A percentile compares a stretch with the other conserved stretches of the same genome.
Conservation (phyloP, 1,139 yeast species). For the Yamadazyma pseudoaaseri region DNA sequence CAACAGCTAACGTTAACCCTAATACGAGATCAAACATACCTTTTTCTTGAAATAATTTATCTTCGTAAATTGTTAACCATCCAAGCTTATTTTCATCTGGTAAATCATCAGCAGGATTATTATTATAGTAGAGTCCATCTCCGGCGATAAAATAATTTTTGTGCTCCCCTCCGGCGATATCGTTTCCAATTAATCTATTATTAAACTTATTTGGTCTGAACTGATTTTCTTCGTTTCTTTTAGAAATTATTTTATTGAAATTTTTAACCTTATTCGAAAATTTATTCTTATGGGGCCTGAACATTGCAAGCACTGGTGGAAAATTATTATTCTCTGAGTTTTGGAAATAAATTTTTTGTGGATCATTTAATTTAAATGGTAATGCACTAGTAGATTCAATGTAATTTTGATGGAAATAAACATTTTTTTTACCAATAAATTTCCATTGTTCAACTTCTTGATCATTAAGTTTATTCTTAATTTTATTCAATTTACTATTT, state of each 20-base stretch:
- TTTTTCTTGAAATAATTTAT: constrained; percentile 25
- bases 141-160: constrained; percentile 46
- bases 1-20: constrained; percentile 55
- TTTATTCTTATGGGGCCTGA: constrained; percentile 53
- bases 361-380: constrained; percentile 19
- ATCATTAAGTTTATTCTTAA: constrained; percentile 17
- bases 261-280: constrained; percentile 40
- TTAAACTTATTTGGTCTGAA: constrained; percentile 10
- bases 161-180: constrained; percentile 28
- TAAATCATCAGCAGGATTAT: constrained; percentile 54
- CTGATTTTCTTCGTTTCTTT: constrained; percentile 5
- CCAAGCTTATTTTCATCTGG: constrained; percentile 62
- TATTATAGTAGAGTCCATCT: constrained; percentile 51
- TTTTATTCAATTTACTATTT: constrained; percentile 18
- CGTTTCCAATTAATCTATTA: constrained; percentile 18
- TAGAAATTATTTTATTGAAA: constrained; percentile 17
- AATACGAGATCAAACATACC: constrained; percentile 57
- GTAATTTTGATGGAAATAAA: constrained; percentile 33
- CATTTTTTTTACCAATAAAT: constrained; percentile 26
- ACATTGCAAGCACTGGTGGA: constrained; percentile 47
- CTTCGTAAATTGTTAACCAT: constrained; percentile 63
- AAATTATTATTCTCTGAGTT: constrained; percentile 17
- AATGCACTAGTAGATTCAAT: constrained; percentile 13
- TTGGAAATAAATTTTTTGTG: constrained; percentile 33
- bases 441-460: constrained; percentile 21